phyloP scores from a whole-genome alignment of 768 basidiomycete genomes.

The Auriscalpium orientale region DNA sequence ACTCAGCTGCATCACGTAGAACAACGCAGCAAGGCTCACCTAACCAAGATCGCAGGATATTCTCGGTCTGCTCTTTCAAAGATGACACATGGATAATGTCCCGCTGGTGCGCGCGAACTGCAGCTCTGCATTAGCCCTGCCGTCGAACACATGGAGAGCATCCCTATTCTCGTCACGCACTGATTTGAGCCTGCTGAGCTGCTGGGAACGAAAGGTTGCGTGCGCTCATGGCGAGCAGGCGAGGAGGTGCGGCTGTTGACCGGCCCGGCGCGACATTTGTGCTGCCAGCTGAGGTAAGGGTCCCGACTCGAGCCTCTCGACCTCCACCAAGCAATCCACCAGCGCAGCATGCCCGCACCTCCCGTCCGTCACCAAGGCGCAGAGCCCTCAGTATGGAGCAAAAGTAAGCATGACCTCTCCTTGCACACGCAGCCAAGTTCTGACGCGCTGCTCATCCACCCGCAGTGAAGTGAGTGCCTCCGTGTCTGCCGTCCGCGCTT shows the following conservation, averaged over 20 bases:
- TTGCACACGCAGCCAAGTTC: neutral
- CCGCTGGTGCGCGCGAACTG: conserved; percentile 81
- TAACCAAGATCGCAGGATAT: conserved; percentile 67
- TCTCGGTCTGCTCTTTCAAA: conserved; percentile 69
- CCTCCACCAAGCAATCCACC: neutral
- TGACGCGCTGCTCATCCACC: conserved; percentile 7
- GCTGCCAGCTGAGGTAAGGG: conserved; percentile 3
- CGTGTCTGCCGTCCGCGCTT: conserved; percentile 3
- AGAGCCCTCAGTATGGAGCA: conserved; percentile 16
- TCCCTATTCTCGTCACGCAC: conserved; percentile 37
- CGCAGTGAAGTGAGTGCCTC: conserved; percentile 50
- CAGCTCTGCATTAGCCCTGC: conserved; percentile 10
- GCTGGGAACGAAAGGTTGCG: conserved; percentile 45
- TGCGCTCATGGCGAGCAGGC: neutral
- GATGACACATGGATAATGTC: conserved; percentile 72
- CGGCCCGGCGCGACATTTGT: neutral
- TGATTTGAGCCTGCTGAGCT: conserved; percentile 83
- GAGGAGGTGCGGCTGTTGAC: neutral
- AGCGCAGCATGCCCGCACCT: conserved; percentile 8
- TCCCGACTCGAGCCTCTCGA: conserved; percentile 4
- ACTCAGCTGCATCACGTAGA: no score
- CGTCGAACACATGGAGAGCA: neutral
- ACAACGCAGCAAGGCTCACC: conserved; percentile 37
- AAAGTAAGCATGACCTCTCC: conserved; percentile 10
- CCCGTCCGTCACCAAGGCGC: conserved; percentile 8